Evolutionary conservation across 805 yeast species (phyloP).

Genomic region (Ogataea pignaliae): DNA sequence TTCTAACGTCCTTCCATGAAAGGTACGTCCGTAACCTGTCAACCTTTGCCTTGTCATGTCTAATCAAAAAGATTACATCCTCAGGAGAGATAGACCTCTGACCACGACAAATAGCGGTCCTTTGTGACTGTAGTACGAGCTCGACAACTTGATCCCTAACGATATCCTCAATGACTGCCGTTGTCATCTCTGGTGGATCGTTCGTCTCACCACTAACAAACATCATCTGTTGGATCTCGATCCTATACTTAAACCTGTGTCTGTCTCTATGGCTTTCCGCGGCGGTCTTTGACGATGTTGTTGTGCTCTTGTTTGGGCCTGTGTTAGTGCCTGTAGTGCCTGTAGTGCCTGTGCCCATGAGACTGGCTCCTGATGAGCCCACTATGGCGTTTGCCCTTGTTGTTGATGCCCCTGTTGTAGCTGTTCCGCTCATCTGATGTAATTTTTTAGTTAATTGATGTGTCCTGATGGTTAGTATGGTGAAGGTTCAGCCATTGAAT

Average conservation of each 20-base stretch:
- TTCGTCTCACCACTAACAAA: constrained; percentile 93
- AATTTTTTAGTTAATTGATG: too few species aligned
- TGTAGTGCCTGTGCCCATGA: not conserved
- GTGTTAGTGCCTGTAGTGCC: not conserved
- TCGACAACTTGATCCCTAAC: constrained; percentile 94
- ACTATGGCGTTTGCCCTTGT: constrained; percentile 1
- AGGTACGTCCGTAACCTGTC: constrained; percentile 84
- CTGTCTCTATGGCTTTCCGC: constrained; percentile 18
- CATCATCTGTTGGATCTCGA: constrained; percentile 99
- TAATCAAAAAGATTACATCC: constrained; percentile 85
- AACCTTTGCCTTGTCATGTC: constrained; percentile 93
- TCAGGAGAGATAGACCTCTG: constrained; percentile 84
- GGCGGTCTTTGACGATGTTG: constrained; percentile 3
- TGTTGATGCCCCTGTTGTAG: not conserved
- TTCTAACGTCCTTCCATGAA: constrained; percentile 96
- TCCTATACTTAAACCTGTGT: constrained; percentile 67
- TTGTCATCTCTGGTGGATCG: constrained; percentile 90
- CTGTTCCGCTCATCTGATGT: constrained; percentile 1
- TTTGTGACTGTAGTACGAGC: constrained; percentile 66
- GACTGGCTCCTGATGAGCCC: not conserved
- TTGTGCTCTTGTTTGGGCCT: not conserved
- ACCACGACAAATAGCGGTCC: constrained; percentile 74
- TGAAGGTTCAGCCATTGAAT: too few species aligned
- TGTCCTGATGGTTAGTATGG: too few species aligned
- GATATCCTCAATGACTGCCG: constrained; percentile 90